A percentile compares a stretch with the other conserved stretches of the same genome.
These are phyloP conservation scores for Cydonia oblonga DNA, from an alignment of 331 rosid species.

Conservation along the genomic window DNA sequence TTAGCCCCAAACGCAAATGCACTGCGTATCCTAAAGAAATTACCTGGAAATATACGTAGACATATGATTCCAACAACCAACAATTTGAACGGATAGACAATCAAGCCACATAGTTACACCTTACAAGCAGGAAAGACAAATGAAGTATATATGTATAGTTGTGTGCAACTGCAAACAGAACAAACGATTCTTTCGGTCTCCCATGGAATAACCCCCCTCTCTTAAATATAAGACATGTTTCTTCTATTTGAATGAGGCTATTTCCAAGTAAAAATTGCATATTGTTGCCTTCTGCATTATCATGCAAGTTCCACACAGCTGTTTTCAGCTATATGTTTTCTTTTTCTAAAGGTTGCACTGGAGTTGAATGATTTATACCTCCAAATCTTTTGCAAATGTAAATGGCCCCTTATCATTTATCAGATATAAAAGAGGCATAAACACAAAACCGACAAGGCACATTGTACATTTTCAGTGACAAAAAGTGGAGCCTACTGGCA, in stretches of 20 bases:
- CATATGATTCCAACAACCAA: slow-evolving; percentile 2
- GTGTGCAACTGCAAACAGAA: too few species aligned
- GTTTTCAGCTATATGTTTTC: background rate
- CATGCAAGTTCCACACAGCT: background rate
- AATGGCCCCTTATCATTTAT: background rate
- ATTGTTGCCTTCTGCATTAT: background rate
- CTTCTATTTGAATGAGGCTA: background rate
- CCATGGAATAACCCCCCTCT: background rate
- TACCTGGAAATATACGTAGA: slow-evolving; percentile 47
- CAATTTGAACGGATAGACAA: background rate
- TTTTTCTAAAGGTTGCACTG: background rate
- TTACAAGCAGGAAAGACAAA: background rate
- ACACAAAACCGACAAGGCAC: background rate
- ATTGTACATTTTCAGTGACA: background rate
- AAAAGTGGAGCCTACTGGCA: background rate
- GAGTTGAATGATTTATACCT: background rate
- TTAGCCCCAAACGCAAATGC: slow-evolving; percentile 97
- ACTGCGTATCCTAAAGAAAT: slow-evolving; percentile 96
- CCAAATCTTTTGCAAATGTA: background rate
- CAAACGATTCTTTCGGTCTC: background rate
- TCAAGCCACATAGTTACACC: background rate
- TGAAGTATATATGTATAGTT: background rate
- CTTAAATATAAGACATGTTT: background rate
- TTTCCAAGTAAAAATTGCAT: background rate
- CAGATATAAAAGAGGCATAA: background rate